Conservation (phyloP, 257 asterid species). For the Leonotis leonurus region DNA sequence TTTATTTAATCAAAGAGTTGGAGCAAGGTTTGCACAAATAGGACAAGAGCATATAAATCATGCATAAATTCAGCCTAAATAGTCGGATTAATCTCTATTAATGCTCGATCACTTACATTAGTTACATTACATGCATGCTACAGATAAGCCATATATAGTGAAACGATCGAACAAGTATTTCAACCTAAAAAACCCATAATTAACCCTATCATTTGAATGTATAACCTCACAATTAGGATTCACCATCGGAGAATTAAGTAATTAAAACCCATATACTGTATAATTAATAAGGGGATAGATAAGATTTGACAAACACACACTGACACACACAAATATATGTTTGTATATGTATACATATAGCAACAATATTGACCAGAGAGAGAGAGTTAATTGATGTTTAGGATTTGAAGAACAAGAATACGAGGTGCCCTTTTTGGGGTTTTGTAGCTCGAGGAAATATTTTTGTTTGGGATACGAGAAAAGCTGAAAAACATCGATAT, state of each 20-base stretch:
- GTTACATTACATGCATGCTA: too few relatives aligned
- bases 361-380: not conserved
- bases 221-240: too few relatives aligned
- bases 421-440: constrained; percentile 1
- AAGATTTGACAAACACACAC: not conserved
- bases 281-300: not conserved
- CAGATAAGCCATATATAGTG: too few relatives aligned
- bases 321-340: not conserved
- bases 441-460: constrained; percentile 62
- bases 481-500: constrained; percentile 18
- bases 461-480: constrained; percentile 37
- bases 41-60: too few relatives aligned
- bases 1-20: not conserved
- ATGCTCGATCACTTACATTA: too few relatives aligned
- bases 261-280: too few relatives aligned
- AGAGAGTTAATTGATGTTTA: not conserved
- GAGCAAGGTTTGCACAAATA: not conserved
- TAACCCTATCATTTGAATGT: too few relatives aligned
- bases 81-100: too few relatives aligned
- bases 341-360: not conserved
- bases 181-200: too few relatives aligned
- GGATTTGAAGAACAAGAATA: constrained; percentile 13
- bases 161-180: too few relatives aligned
- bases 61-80: too few relatives aligned
- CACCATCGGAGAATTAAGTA: too few relatives aligned